Percentiles rank a stretch among this genome's conserved stretches.
Conservation (phyloP, 768 basidiomycete genomes). For the Boletus vermiculosoides region DNA sequence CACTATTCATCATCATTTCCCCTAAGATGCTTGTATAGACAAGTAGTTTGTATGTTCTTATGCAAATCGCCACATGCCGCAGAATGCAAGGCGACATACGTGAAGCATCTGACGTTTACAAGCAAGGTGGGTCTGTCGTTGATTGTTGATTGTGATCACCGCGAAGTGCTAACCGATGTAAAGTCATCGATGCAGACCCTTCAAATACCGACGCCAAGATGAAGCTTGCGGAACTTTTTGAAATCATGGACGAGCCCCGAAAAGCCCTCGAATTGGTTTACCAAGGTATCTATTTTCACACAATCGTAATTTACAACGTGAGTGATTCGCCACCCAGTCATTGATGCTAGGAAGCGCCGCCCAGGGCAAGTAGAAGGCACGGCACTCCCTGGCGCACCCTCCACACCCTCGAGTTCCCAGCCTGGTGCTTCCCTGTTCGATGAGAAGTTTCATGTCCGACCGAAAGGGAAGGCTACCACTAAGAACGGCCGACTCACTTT, state of each 20-base stretch:
- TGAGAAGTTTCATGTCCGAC: conserved; percentile 44
- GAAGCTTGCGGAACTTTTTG: conserved; percentile 87
- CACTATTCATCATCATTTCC: too few species aligned
- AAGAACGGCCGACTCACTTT: conserved; percentile 47
- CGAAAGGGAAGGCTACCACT: conserved; percentile 32
- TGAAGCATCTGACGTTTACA: conserved; percentile 80
- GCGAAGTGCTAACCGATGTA: conserved; percentile 18
- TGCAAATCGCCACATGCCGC: conserved; percentile 81
- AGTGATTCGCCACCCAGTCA: conserved; percentile 59
- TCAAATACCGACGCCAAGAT: conserved; percentile 80
- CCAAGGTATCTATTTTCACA: conserved; percentile 49
- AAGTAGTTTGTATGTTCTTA: conserved; percentile 8
- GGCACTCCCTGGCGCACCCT: conserved; percentile 9
- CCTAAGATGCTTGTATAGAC: neutral
- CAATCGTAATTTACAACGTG: neutral
- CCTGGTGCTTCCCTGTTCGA: conserved; percentile 57
- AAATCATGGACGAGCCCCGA: conserved; percentile 53
- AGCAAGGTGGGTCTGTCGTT: conserved; percentile 55
- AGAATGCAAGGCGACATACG: conserved; percentile 71
- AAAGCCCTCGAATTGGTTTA: neutral
- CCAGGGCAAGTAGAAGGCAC: conserved; percentile 26
- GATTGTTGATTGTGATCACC: neutral
- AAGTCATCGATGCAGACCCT: conserved; percentile 76
- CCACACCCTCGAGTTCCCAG: conserved; percentile 12
- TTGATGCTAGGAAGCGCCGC: conserved; percentile 55